Evolutionary conservation across 2,329 filamentous ascomycete species (phyloP).

Genomic region (Lasiodiplodia sp.): DNA sequence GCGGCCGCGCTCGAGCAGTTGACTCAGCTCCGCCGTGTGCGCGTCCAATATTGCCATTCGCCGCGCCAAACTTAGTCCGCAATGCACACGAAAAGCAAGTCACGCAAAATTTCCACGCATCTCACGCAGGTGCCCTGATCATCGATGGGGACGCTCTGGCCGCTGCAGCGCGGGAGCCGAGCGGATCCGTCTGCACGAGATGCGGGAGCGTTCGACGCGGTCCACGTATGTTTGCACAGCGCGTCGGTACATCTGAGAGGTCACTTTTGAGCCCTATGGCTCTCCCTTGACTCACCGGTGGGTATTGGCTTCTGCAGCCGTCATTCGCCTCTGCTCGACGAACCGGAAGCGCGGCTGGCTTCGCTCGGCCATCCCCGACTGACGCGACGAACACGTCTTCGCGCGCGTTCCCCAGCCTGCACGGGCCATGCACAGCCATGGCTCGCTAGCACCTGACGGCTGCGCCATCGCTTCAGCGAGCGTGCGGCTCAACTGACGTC

Average conservation of each 20-base stretch:
- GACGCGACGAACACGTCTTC: background rate
- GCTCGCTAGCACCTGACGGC: background rate
- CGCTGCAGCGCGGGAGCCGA: conserved; percentile 20
- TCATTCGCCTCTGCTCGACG: conserved; percentile 20
- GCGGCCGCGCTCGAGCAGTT: background rate
- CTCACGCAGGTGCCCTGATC: conserved; percentile 19
- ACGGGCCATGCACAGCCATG: conserved; percentile 14
- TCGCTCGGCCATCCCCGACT: conserved; percentile 15
- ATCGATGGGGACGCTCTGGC: conserved; percentile 12
- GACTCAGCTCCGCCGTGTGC: background rate
- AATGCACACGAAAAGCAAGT: conserved; percentile 5
- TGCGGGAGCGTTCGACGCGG: conserved; percentile 5
- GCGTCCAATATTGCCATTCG: conserved; percentile 6
- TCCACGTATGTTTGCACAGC: conserved; percentile 16
- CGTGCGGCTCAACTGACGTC: conserved; percentile 27
- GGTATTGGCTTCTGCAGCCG: conserved; percentile 11
- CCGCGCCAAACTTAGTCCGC: background rate
- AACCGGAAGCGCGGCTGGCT: conserved; percentile 13
- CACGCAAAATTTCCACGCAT: background rate
- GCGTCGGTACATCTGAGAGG: conserved; percentile 13
- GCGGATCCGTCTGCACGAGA: conserved; percentile 20
- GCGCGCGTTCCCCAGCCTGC: conserved; percentile 8
- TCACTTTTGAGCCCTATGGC: background rate
- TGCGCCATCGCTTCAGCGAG: background rate
- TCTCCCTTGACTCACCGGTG: conserved; percentile 19